phyloP scores from a whole-genome alignment of 2,329 filamentous ascomycete species.

The Fusarium continuum region DNA sequence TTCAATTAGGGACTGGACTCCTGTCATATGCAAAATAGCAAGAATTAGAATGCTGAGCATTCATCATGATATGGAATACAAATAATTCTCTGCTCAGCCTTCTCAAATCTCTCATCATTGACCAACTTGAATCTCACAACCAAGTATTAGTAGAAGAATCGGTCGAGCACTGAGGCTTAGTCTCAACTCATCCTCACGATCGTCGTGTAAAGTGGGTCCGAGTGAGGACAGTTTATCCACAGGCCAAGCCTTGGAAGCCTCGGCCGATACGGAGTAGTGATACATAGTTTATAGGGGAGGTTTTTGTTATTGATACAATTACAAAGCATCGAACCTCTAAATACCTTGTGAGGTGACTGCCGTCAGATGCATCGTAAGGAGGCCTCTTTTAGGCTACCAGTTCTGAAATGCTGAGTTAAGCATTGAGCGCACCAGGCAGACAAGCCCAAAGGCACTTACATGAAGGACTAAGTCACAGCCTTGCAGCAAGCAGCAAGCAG shows the following conservation, averaged over 20 bases:
- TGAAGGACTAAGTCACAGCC: conserved; percentile 21
- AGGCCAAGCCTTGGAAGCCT: background rate
- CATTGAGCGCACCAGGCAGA: conserved; percentile 36
- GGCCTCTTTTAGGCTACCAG: conserved; percentile 33
- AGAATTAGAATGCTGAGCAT: conserved; percentile 33
- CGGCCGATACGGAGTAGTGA: background rate
- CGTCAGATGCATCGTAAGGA: conserved; percentile 11
- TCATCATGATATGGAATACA: conserved; percentile 32
- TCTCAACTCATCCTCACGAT: conserved; percentile 15
- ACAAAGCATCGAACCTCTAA: background rate
- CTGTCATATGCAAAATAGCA: conserved; percentile 11
- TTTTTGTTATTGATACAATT: background rate
- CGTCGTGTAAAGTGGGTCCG: conserved; percentile 18
- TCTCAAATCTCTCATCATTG: background rate
- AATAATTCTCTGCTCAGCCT: conserved; percentile 12
- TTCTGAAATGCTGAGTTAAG: background rate
- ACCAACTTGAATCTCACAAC: background rate
- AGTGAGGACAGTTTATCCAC: conserved; percentile 14
- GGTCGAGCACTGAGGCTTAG: conserved; percentile 1
- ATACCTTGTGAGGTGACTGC: background rate
- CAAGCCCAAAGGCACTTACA: conserved; percentile 12
- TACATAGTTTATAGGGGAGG: too few species aligned
- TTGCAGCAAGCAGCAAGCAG: conserved; percentile 31
- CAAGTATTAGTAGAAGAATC: background rate
- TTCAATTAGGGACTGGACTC: conserved; percentile 12